Percentiles rank a stretch among this genome's conserved stretches.
phyloP scores from a whole-genome alignment of 108 stramenopile species.

The Skeletonema potamos region DNA sequence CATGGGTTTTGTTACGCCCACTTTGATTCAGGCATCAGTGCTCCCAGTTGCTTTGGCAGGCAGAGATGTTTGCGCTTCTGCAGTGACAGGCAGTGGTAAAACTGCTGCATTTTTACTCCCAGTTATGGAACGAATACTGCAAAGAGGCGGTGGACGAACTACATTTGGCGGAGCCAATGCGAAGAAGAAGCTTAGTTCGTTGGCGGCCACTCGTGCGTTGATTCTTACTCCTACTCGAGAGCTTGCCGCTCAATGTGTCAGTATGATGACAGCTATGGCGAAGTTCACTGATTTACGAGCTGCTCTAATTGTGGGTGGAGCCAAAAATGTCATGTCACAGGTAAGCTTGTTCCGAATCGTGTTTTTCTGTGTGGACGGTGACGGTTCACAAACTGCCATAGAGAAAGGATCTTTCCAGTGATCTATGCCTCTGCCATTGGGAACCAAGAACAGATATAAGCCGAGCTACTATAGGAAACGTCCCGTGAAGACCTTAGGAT shows the following conservation, averaged over 20 bases:
- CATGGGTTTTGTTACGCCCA: conserved; percentile 95
- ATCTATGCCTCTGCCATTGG: conserved; percentile 41
- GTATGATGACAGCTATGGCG: conserved; percentile 70
- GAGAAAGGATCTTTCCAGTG: conserved; percentile 36
- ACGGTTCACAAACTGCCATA: conserved; percentile 41
- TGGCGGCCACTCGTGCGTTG: conserved; percentile 75
- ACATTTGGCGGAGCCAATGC: conserved; percentile 16
- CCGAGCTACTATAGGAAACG: conserved; percentile 47
- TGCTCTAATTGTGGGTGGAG: conserved; percentile 91
- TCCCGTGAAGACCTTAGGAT: conserved; percentile 32
- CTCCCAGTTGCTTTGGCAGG: conserved; percentile 94
- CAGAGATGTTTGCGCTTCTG: conserved; percentile 93
- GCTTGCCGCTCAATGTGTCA: conserved; percentile 86
- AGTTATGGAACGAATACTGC: conserved; percentile 90
- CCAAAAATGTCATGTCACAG: conserved; percentile 92
- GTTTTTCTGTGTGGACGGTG: neutral
- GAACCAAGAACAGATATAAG: conserved; percentile 32
- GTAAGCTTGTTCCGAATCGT: conserved; percentile 20
- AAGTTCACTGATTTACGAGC: conserved; percentile 87
- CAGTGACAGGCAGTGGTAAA: conserved; percentile 88
- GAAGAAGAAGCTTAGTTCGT: conserved; percentile 21
- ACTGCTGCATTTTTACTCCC: conserved; percentile 98
- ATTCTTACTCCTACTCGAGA: conserved; percentile 95
- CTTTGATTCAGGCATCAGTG: conserved; percentile 90
- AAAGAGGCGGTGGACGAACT: conserved; percentile 72